These are phyloP conservation scores for Penicillium riverlandense DNA, from an alignment of 495 filamentous ascomycete species.

Conservation along the genomic window DNA sequence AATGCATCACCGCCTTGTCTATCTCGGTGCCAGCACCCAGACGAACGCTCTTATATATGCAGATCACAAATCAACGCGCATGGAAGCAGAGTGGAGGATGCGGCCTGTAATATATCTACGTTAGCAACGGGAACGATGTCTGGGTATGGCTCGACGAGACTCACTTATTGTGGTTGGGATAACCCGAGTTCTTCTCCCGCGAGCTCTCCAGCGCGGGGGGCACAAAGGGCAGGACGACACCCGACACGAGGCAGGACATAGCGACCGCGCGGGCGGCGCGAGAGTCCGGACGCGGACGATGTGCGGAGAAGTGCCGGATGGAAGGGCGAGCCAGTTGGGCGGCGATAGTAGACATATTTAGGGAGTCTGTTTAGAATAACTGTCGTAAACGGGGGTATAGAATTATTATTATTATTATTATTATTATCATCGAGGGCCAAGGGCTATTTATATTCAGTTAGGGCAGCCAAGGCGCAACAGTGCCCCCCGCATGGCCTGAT, in stretches of 20 bases:
- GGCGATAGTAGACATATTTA: constrained; percentile 22
- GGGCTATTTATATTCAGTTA: too few species aligned
- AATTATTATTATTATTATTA: too few species aligned
- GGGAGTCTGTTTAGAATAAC: neutral
- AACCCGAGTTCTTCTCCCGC: constrained; percentile 28
- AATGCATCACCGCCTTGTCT: constrained; percentile 1
- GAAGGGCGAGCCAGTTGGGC: constrained; percentile 28
- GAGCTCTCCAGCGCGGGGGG: constrained; percentile 41
- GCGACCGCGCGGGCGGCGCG: constrained; percentile 33
- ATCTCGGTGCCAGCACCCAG: constrained; percentile 11
- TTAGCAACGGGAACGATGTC: neutral
- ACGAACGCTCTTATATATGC: neutral
- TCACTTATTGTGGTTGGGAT: constrained; percentile 33
- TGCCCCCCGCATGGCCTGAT: too few species aligned
- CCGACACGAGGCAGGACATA: constrained; percentile 33
- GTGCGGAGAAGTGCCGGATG: constrained; percentile 40
- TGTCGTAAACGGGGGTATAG: too few species aligned
- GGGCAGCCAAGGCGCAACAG: too few species aligned
- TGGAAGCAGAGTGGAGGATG: constrained; percentile 43
- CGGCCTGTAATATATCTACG: constrained; percentile 12
- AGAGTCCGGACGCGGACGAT: constrained; percentile 30
- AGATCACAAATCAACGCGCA: constrained; percentile 22
- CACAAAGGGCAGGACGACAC: constrained; percentile 38
- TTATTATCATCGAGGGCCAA: too few species aligned
- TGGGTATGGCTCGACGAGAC: constrained; percentile 2